Base-by-base conservation (phyloP, 2,329 filamentous ascomycete species). In the Fusarium equiseti region DNA sequence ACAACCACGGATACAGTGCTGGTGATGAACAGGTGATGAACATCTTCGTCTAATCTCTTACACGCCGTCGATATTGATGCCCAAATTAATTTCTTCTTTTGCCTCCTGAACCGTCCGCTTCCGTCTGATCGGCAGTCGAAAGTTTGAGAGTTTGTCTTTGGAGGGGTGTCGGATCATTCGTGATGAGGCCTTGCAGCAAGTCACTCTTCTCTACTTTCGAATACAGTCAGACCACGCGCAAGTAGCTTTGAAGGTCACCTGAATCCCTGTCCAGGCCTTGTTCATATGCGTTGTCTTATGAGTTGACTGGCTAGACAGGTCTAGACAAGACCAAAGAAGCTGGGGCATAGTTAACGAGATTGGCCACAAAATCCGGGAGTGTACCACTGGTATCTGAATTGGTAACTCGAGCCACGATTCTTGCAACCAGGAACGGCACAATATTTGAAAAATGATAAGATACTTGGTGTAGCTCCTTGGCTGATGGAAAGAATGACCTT, bases 21-120 rank as follows among this genome's bases (percentile, higher is more conserved):
- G 32, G 22, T 15, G 31, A 45, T 22, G 38, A 42, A 38, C 24
- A 48, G 32, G 22, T 15, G 31, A 45, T 22, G 38, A 42, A 38
- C 24, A 48, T 42, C 24, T 27, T 29, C 35, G 26, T 40, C 42
- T 26, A 46, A 59, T 53, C 53, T 70, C 56, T 70, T 40, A 63
- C 67, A 63, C 38, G 32, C 40, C 44, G 48, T 49, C 32, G 27
- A 59, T 29, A 18, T 67, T 58, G 56, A 52, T 70, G 53, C 63
- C 62, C 50, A 51, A 68, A n/a, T 38, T 44, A 20, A 40, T 70
- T 45, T 58, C 48, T 32, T 40, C 50, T 35, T 38, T 20, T 38
- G 42, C 8, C 26, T n/a, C 22, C n/a, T 40, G 26, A 27, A 24
- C 31, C 52, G 22, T 26, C n/a, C 43, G 51, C 44, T 45, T 29